phyloP scores from a whole-genome alignment of 495 filamentous ascomycete genomes.

The Aspergillus avenaceus region DNA sequence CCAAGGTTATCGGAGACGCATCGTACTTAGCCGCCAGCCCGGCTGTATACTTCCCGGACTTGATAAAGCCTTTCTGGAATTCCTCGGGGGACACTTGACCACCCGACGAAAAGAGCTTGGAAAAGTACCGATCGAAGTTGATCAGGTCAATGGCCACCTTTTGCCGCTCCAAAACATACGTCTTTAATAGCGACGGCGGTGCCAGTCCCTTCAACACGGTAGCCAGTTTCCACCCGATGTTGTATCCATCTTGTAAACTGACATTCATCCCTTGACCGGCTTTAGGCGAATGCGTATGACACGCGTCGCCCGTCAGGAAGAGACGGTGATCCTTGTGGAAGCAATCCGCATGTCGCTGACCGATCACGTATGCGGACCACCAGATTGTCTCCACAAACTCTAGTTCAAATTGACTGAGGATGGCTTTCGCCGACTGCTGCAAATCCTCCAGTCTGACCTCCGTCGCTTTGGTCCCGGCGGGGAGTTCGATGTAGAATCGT shows the following conservation, averaged over 20 bases:
- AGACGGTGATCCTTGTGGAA: slow-evolving; percentile 51
- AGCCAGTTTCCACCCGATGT: slow-evolving; percentile 79
- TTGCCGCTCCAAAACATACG: slow-evolving; percentile 66
- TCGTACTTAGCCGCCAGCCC: slow-evolving; percentile 58
- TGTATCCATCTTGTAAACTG: slow-evolving; percentile 51
- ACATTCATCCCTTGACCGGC: slow-evolving; percentile 55
- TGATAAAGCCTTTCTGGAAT: slow-evolving; percentile 57
- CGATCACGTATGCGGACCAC: slow-evolving; percentile 59
- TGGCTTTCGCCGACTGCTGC: slow-evolving; percentile 52
- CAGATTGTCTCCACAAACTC: slow-evolving; percentile 50
- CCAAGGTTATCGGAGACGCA: slow-evolving; percentile 42
- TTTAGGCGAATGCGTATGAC: slow-evolving; percentile 61
- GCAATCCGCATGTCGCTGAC: slow-evolving; percentile 53
- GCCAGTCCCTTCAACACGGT: slow-evolving; percentile 57
- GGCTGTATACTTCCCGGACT: slow-evolving; percentile 60
- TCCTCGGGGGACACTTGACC: slow-evolving; percentile 30
- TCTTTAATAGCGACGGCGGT: slow-evolving; percentile 52
- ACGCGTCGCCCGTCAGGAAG: slow-evolving; percentile 57
- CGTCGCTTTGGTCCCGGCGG: slow-evolving; percentile 42
- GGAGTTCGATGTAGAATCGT: slow-evolving; percentile 69
- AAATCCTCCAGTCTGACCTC: slow-evolving; percentile 48
- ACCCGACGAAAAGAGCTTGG: slow-evolving; percentile 54
- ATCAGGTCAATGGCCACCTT: slow-evolving; percentile 68
- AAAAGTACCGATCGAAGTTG: slow-evolving; percentile 66
- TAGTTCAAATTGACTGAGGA: slow-evolving; percentile 53